Evolutionary conservation across 1,284 basidiomycete species (phyloP).

Genomic region (Albatrellus sp.): DNA sequence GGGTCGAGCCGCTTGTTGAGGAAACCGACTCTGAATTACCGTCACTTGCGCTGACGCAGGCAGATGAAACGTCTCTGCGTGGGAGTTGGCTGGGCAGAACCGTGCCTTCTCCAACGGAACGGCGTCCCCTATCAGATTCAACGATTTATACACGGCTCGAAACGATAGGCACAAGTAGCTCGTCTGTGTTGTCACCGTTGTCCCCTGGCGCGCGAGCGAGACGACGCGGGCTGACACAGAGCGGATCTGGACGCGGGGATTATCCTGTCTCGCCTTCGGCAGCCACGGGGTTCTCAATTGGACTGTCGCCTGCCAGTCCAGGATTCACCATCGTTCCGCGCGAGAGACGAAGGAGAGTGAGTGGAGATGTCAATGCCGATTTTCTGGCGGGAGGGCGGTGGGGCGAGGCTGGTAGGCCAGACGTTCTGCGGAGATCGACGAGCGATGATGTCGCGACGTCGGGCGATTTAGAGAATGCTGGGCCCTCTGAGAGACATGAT

Average conservation of each 20-base stretch:
- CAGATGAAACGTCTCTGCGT: not conserved
- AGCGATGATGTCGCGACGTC: too few species aligned
- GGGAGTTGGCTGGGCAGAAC: too few species aligned
- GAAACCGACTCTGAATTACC: constrained; percentile 10
- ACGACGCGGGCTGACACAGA: not conserved
- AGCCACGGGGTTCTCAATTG: constrained; percentile 49
- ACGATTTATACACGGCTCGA: too few species aligned
- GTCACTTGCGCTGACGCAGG: not conserved
- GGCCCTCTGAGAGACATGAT: too few species aligned
- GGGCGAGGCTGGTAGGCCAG: too few species aligned
- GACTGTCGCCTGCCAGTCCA: constrained; percentile 59
- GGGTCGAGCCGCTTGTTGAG: constrained; percentile 7
- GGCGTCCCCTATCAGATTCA: too few species aligned
- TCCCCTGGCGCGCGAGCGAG: constrained; percentile 14
- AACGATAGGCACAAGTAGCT: too few species aligned
- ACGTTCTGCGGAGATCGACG: too few species aligned
- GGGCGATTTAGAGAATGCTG: too few species aligned
- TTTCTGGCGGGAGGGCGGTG: too few species aligned
- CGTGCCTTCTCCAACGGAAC: too few species aligned
- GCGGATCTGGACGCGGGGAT: not conserved
- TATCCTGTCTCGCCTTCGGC: constrained; percentile 13
- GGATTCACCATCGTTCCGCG: constrained; percentile 54
- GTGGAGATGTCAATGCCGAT: constrained; percentile 14
- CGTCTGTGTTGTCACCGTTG: constrained; percentile 10
- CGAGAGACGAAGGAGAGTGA: constrained; percentile 33